Evolutionary conservation across 176 grass and related monocot genomes (phyloP), one percentile per base, ranked within the genome.

Genomic region (Themeda triandra): DNA sequence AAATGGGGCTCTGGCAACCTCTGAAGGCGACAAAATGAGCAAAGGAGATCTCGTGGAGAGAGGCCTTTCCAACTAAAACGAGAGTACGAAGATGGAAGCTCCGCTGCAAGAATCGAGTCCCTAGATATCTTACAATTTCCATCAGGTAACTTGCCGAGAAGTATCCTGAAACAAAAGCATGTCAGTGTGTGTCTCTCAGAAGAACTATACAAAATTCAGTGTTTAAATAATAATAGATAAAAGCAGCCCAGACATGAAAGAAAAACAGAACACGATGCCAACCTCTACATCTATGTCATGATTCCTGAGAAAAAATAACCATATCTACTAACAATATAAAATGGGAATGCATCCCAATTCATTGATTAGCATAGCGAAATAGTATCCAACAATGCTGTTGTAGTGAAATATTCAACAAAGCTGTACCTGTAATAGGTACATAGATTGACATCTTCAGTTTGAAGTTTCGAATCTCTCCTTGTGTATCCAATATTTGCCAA

Each of bases 401-500:
- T 24, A 25, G 56, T 83, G 40, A 73, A 83, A 80, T 70, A 58
- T 73, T 82, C 60, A 89, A 79, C 17, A 78, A 89, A 66, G 15
- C 13, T 59, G 25, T 78, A 95, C 92, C 91, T 98, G 83, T 92
- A 92, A 93, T 93, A 98, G 48, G 89, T 85, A 84, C 85, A 90
- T 40, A 95, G 69, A 78, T 84, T 90, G 63, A 95, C 83, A 87
- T 95, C 81, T 87, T 98, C 91, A 85, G 64, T 85, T 30, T 81
- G 90, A 83, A 95, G 88, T 76, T 90, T 72, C 21, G 89, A 69
- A 68, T 92, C 90, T 85, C 88, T 95, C 91, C 96, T 87, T 66
- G 85, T 93, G 80, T 93, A 98, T 53, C 96, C 96, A 53, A 93
- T 56, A 85, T 95, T 93, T 80, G 93, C 96, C 73, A 98, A 86